Conservation (phyloP, 2,329 filamentous ascomycete species). For the Chaetomium olivaceum region DNA sequence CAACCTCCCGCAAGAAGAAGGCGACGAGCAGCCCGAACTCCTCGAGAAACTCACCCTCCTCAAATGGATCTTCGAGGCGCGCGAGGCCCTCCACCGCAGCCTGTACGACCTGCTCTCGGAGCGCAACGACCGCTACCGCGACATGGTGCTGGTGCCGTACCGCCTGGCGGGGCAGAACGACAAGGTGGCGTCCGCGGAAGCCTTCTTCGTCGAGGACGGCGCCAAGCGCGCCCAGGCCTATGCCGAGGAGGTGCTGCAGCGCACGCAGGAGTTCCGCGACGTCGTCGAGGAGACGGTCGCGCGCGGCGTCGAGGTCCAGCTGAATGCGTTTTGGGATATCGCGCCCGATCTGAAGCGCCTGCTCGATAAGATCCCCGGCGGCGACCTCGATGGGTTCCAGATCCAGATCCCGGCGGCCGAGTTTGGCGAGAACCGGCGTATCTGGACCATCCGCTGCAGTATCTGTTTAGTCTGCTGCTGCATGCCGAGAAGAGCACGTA, state of each 20-base stretch:
- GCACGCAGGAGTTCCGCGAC: constrained; percentile 73
- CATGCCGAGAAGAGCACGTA: constrained; percentile 92
- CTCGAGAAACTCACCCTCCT: constrained; percentile 91
- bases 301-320: constrained; percentile 84
- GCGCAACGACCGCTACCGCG: constrained; percentile 82
- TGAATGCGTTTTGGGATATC: constrained; percentile 97
- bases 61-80: constrained; percentile 95
- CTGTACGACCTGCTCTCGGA: constrained; percentile 82
- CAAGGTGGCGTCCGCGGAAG: constrained; percentile 75
- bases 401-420: constrained; percentile 78
- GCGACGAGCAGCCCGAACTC: constrained; percentile 90
- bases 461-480: constrained; percentile 79
- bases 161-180: constrained; percentile 69
- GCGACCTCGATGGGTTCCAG: constrained; percentile 59
- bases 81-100: constrained; percentile 83
- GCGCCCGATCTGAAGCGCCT: constrained; percentile 78
- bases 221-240: constrained; percentile 69
- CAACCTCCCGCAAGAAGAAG: constrained; percentile 89
- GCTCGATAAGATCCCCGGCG: constrained; percentile 72
- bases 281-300: constrained; percentile 83
- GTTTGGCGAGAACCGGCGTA: constrained; percentile 82
- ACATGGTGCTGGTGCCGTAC: constrained; percentile 82
- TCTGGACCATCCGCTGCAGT: constrained; percentile 78
- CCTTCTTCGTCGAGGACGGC: constrained; percentile 81
- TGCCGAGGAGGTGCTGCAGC: constrained; percentile 69